Base-by-base conservation (phyloP, 148 eudicot genomes). In the Arbutus unedo region DNA sequence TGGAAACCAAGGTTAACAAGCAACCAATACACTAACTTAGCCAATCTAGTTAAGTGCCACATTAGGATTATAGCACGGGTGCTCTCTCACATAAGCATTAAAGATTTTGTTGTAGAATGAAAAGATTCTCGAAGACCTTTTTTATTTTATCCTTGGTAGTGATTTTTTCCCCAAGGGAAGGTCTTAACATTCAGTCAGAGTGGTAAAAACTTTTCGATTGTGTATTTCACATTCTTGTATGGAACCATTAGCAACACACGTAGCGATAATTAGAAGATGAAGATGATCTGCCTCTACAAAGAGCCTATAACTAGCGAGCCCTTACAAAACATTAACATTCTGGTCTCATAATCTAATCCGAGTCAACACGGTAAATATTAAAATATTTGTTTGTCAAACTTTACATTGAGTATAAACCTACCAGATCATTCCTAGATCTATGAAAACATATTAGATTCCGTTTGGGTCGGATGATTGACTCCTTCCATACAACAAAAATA, bases 241-340 rank as follows among this genome's bases (percentile, higher is more conserved):
- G 70, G 41, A 23, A 23, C 13, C 41, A 21, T 9, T 23, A 23
- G n/a, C n/a, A 41, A 10, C 4, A 1, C 21, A 31, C 70, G 23
- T n/a, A 59, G 31, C 67, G 21, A 60, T 25, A 60, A 4, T 60
- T 10, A 60, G 23, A 23, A 25, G 41, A 8, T 13, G 56, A 74
- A 49, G 41, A 48, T 19, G 38, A 64, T 13, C 43, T 21, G 78
- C 3, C 78, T 47, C 54, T 5, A 76, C 15, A 14, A 1, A 54
- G 54, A 76, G 60, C 62, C 79, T 15, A n/a, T 76, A 51, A 76
- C 16, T 50, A 11, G 44, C 5, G 59, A 76, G 56, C 78, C 44
- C 48, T 23, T 31, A 49, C 1, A 73, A 47, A 18, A 18, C 25
- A 47, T 44, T 72, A 44, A 50, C 75, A 16, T 16, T 19, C 2